A percentile compares a stretch with the other conserved stretches of the same genome.
Evolutionary conservation across 2,329 filamentous ascomycete species (phyloP).

Genomic region (Fusarium poae): DNA sequence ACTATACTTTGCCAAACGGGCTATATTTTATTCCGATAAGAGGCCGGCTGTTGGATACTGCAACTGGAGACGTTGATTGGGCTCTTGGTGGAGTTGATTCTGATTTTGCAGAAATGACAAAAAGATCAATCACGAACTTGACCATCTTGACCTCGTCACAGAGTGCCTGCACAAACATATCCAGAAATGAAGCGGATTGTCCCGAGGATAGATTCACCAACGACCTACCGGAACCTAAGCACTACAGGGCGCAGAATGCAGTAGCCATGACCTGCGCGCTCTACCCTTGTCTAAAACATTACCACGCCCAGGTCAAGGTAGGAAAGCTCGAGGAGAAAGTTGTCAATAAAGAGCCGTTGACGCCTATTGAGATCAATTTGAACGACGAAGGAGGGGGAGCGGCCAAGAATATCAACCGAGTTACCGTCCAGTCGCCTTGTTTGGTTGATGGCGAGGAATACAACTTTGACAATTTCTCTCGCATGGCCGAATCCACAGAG

Average conservation of each 20-base stretch:
- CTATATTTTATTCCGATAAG: neutral
- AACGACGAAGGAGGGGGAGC: too few relatives aligned
- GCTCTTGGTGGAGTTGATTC: neutral
- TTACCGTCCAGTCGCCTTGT: neutral
- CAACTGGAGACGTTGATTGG: constrained; percentile 1
- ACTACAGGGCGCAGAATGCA: fast-evolving
- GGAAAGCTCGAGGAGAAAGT: neutral
- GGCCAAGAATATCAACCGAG: neutral
- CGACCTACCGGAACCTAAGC: neutral
- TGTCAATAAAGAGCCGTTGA: neutral
- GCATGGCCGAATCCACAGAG: neutral
- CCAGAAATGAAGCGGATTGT: neutral
- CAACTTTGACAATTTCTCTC: neutral
- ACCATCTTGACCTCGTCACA: neutral
- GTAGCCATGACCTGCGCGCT: constrained; percentile 5
- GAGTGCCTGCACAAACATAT: neutral
- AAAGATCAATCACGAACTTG: neutral
- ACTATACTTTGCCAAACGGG: neutral
- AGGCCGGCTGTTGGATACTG: neutral
- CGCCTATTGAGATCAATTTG: neutral
- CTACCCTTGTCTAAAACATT: constrained; percentile 17
- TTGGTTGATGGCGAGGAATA: neutral
- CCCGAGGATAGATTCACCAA: neutral
- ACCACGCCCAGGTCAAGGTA: neutral
- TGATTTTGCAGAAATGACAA: neutral